Evolutionary conservation across 2,329 filamentous ascomycete species (phyloP).

Genomic region (Stachybotrys chartarum): DNA sequence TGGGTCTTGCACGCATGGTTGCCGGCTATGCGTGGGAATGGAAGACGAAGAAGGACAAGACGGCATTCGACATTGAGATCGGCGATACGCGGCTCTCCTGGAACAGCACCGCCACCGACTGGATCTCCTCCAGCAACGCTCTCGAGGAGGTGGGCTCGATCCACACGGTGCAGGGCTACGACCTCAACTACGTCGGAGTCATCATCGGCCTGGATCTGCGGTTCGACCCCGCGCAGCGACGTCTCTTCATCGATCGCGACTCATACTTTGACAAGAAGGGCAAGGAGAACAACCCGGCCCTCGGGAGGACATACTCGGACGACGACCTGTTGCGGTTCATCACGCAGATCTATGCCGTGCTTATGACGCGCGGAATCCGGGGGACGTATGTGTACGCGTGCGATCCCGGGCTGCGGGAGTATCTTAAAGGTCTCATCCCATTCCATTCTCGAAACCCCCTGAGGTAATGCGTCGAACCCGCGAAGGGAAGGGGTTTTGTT

Average conservation of each 20-base stretch:
- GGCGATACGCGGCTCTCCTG: not conserved
- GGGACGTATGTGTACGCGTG: conserved; percentile 3
- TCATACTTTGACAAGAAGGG: conserved; percentile 5
- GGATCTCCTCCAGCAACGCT: conserved; percentile 2
- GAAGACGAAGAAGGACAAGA: conserved; percentile 1
- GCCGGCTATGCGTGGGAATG: conserved; percentile 3
- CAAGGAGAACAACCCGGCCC: conserved; percentile 4
- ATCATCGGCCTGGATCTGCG: conserved; percentile 2
- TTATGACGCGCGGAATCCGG: conserved; percentile 4
- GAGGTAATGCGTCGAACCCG: too few relatives aligned
- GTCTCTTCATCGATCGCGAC: conserved; percentile 4
- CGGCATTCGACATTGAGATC: conserved; percentile 2
- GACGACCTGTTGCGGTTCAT: conserved; percentile 4
- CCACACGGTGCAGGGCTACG: conserved; percentile 2
- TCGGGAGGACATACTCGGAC: conserved; percentile 4
- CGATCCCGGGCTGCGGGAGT: not conserved
- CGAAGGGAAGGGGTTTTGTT: too few relatives aligned
- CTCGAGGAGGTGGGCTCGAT: conserved; percentile 2
- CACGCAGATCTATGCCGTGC: conserved; percentile 5
- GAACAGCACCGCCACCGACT: conserved; percentile 1
- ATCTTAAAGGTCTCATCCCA: conserved; percentile 2
- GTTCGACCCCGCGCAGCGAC: conserved; percentile 1
- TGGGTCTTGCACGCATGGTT: conserved; percentile 2
- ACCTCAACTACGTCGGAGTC: conserved; percentile 1
- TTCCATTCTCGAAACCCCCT: conserved; percentile 4